Base-by-base conservation (phyloP, 2,329 filamentous ascomycete species). In the Penicillium sp. region DNA sequence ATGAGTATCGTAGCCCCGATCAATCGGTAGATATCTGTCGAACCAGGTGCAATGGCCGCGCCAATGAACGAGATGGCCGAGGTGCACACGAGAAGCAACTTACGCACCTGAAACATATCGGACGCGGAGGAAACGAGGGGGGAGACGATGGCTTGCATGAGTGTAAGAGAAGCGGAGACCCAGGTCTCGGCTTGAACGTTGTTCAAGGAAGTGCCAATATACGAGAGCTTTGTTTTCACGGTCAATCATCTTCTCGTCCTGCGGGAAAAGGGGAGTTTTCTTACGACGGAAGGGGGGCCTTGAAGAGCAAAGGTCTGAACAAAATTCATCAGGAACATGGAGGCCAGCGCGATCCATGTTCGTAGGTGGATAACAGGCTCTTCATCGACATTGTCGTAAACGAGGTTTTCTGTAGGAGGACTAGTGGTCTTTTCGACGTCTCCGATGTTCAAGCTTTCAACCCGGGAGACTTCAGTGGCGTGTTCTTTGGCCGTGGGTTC, bases 371-470 rank as follows among this genome's bases (percentile, higher is more conserved):
- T 14, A 1, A 28, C 50, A 18, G 50, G 38, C 18, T 52, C 50
- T 43, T 28, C 40, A 16, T 45, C 50, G 14, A 20, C 35, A 12
- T 43, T 28, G n/a, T 52, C 38, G 38, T 21, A 30, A 21, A 30
- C 26, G 35, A 42, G 14, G 24, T 43, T 28, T 14, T 43, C 28
- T 28, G 47, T 49, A 49, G 47, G n/a, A 38, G 24, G 28, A 18
- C 28, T 49, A 35, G 47, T 50, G 47, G 28, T 21, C n/a, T 50
- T 50, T 50, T 50, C 47, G 47, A 50, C n/a, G 18, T 50, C 47
- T 50, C 47, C 47, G 24, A 49, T 35, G 24, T 16, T 49, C 24
- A 49, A 4, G 26, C 47, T 49, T 49, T 38, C 47, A 50, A 12
- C 47, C 47, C 28, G 47, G 28, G 28, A 50, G 21, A 50, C 18